Evolutionary conservation across 164 flowering plant species (phyloP).

Genomic region (Akebia trifoliata): DNA sequence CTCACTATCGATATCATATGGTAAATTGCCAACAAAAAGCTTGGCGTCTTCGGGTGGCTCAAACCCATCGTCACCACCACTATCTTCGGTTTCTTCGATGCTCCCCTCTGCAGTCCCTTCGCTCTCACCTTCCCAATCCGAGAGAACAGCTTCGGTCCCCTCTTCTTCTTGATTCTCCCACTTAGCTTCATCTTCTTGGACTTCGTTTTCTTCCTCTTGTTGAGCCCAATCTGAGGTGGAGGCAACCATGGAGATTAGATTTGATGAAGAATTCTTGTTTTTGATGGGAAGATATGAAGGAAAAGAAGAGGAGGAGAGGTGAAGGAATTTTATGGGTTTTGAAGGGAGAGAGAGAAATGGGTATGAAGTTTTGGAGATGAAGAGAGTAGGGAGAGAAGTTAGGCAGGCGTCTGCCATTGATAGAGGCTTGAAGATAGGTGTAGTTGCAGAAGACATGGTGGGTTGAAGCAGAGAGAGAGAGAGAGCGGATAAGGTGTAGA

Average conservation of each 20-base stretch:
- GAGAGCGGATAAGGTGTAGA: conserved; percentile 11
- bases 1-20: conserved; percentile 47
- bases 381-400: conserved; percentile 32
- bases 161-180: conserved; percentile 22
- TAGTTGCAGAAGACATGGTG: conserved; percentile 31
- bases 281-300: conserved; percentile 21
- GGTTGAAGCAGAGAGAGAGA: conserved; percentile 3
- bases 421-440: conserved; percentile 35
- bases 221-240: conserved; percentile 59
- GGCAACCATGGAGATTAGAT: conserved; percentile 32
- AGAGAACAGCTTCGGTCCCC: conserved; percentile 20
- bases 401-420: conserved; percentile 36
- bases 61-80: conserved; percentile 22
- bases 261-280: conserved; percentile 23
- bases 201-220: conserved; percentile 36
- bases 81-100: conserved; percentile 11
- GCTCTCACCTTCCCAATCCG: conserved; percentile 19
- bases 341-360: conserved; percentile 27
- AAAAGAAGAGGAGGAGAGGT: conserved; percentile 22
- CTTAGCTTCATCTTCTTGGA: conserved; percentile 15
- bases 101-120: neutral
- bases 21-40: conserved; percentile 51
- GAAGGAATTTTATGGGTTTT: conserved; percentile 29
- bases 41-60: conserved; percentile 53
- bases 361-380: conserved; percentile 24